Conservation (phyloP, 2,329 filamentous ascomycete genomes). For the Aspergillus unguis region DNA sequence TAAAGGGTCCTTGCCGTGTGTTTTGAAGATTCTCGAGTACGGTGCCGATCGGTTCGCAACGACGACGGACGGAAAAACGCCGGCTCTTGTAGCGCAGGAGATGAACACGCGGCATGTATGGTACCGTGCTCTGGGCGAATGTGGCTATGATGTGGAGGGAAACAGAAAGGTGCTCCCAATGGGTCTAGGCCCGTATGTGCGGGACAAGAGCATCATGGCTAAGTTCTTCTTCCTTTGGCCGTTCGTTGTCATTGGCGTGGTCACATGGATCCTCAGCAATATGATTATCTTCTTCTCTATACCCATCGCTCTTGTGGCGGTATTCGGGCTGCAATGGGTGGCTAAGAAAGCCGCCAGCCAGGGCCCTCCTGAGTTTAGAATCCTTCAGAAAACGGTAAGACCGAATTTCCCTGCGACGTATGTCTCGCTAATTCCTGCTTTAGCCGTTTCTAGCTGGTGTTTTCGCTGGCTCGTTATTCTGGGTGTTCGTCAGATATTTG, state of each 20-base stretch:
- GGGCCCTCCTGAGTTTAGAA: constrained; percentile 82
- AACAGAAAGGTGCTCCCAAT: constrained; percentile 67
- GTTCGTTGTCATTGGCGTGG: constrained; percentile 69
- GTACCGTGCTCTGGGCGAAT: constrained; percentile 77
- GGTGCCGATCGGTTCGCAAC: constrained; percentile 89
- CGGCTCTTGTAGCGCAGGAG: constrained; percentile 77
- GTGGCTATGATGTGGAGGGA: constrained; percentile 76
- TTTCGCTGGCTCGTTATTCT: constrained; percentile 82
- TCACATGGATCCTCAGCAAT: constrained; percentile 68
- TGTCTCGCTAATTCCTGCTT: constrained; percentile 18
- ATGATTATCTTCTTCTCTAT: constrained; percentile 72
- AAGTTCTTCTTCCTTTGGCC: constrained; percentile 91
- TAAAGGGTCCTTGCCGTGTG: constrained; percentile 82
- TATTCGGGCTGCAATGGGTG: constrained; percentile 68
- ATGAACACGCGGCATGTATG: constrained; percentile 83
- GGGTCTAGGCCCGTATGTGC: constrained; percentile 69
- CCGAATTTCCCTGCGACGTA: background rate
- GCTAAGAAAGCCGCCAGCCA: constrained; percentile 75
- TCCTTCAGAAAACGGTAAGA: constrained; percentile 81
- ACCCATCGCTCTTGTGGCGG: constrained; percentile 64
- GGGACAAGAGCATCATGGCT: constrained; percentile 73
- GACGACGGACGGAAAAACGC: constrained; percentile 87
- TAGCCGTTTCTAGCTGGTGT: constrained; percentile 91
- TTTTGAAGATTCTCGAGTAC: constrained; percentile 93
- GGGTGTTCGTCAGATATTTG: constrained; percentile 73